Conservation (phyloP, 441 rosid genomes). For the Mallotus repandus region DNA sequence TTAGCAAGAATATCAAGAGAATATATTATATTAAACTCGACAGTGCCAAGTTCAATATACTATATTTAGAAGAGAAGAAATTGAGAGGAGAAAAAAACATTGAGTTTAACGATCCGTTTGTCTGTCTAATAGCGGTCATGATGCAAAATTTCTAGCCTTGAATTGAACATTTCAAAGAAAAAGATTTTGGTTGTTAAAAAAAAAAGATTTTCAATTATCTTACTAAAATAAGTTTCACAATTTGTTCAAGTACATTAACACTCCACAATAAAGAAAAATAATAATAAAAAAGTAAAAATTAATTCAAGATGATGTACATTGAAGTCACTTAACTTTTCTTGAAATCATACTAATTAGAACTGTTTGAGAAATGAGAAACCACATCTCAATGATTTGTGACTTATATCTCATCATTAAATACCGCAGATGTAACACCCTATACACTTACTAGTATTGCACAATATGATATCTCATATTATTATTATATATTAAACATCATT, state of each 20-base stretch:
- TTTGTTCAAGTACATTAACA: not conserved
- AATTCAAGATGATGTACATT: not conserved
- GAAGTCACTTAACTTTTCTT: not conserved
- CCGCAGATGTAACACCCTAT: no score
- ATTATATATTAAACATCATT: no score
- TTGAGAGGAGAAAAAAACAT: no score
- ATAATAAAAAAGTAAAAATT: not conserved
- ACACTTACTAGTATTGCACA: no score
- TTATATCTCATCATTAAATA: not conserved
- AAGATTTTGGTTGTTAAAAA: no score
- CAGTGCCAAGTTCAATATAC: no score
- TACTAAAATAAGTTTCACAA: not conserved
- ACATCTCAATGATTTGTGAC: not conserved
- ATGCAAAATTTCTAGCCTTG: no score
- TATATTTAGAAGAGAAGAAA: no score
- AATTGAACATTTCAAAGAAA: not conserved
- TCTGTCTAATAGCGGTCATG: not conserved
- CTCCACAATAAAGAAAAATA: not conserved
- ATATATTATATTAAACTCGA: not conserved
- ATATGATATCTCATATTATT: no score
- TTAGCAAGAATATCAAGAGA: not conserved
- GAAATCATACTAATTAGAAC: slow-evolving; percentile 7
- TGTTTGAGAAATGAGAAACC: not conserved
- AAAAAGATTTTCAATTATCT: not conserved
- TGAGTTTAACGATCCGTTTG: no score